Evolutionary conservation across 345 rosid species (phyloP), one percentile per base, ranked within the genome.

Genomic region (Populus davidiana): DNA sequence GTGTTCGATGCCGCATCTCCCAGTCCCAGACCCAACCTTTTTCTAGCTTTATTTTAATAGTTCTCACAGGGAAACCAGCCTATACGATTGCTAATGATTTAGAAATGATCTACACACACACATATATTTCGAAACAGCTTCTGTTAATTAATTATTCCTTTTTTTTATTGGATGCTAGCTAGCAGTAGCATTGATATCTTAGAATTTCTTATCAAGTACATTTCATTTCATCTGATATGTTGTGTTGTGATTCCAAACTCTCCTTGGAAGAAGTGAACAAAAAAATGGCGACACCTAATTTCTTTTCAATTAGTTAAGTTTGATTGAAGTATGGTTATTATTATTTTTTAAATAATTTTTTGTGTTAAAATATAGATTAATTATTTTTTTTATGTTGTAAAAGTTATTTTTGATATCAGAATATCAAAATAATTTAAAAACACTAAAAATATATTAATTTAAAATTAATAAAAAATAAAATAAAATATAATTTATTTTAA

Each of bases 1-100:
- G 23, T 31, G 56, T 59, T 75, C 21, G 80, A 70, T 78, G 83
- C 62, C 43, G 75, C 75, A 80, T 74, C 86, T 76, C 74, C 72
- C 77, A 41, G 54, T 74, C 74, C 75, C 79, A 41, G 54, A 13
- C 70, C 50, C 8, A 17, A 20, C 18, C 20, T 63, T 12, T 62
- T 59, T 10, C 64, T 59, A 59, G 29, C 11, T 20, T 59, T 59
- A 59, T 59, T 59, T 59, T 59, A 59, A n/a, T 59, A 59, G 64
- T 59, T 59, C 9, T 59, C 14, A 23, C 64, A 59, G 64, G 64
- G 12, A 56, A 23, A 59, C 29, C 64, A 59, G 63, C 63, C 11
- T n/a, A 9, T 3, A n/a, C 63, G 27, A n/a, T n/a, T 56, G 63
- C 29, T 59, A 41, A 41, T 11, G 12, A 41, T 41, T 41, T 27